A percentile compares a stretch with the other conserved stretches of the same genome.
Conservation (phyloP, 805 yeast genomes). For the Candida pini region DNA sequence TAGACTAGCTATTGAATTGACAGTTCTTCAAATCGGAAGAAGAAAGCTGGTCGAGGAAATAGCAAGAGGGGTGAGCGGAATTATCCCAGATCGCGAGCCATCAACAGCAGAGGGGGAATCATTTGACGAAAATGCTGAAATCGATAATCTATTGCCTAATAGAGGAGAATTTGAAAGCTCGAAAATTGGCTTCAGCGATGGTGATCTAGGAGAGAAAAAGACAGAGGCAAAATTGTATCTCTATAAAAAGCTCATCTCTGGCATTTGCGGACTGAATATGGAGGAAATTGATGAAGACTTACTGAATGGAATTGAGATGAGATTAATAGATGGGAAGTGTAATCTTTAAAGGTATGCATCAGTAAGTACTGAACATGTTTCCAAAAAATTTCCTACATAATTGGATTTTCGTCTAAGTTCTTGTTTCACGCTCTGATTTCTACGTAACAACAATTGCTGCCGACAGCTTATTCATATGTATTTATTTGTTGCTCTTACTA, state of each 20-base stretch:
- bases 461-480: too few relatives aligned
- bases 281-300: slow-evolving; percentile 76
- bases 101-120: slow-evolving; percentile 7
- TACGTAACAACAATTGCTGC: too few relatives aligned
- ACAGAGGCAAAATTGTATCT: slow-evolving; percentile 39
- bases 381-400: too few relatives aligned
- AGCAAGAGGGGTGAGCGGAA: slow-evolving; percentile 11
- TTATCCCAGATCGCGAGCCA: slow-evolving; percentile 1
- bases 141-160: slow-evolving; percentile 2
- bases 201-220: slow-evolving; percentile 10
- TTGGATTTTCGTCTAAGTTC: too few relatives aligned
- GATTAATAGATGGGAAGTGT: slow-evolving; percentile 18
- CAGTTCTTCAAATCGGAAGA: slow-evolving; percentile 36
- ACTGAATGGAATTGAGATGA: slow-evolving; percentile 68
- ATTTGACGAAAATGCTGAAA: slow-evolving; percentile 9
- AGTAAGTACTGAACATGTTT: too few relatives aligned
- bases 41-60: slow-evolving; percentile 27
- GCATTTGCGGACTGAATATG: slow-evolving; percentile 68
- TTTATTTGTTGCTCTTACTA: too few relatives aligned
- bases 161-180: neutral
- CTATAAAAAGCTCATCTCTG: slow-evolving; percentile 67
- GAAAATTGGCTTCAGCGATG: neutral
- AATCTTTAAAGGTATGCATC: too few relatives aligned
- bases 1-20: slow-evolving; percentile 31
- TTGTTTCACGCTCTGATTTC: too few relatives aligned